Base-by-base conservation (phyloP, 495 filamentous ascomycete genomes). In the Neurospora sp. region DNA sequence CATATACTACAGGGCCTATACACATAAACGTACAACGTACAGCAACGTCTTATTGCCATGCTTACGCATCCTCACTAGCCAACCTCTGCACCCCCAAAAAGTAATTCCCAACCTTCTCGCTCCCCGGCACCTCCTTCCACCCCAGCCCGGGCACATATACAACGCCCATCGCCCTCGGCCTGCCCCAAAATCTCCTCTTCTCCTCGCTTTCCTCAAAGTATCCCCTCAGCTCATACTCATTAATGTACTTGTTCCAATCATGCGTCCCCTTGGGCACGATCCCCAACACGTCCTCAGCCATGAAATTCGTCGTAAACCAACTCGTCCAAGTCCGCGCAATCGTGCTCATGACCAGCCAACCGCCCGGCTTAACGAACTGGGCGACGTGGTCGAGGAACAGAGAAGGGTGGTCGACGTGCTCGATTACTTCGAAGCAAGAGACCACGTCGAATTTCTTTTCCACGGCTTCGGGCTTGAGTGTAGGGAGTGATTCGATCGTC, bases 231-330 rank as follows among this genome's bases (percentile, higher is more conserved):
- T 98, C 96, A 21, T 88, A 84, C 76, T 91, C 92, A 78, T 97
- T 96, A 36, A 99, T 89, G 80, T 98, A 99, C 81, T 98, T 97
- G 19, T 83, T 83, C 96, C 96, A 99, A 77, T 98, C 94, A 80
- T 99, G 96, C 71, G 96, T 98, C 0, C 96, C 96, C 71, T 88
- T 87, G 28, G 96, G 96, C 72, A 99, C 96, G 72, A 98, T 90
- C 24, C 92, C 84, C 69, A 97, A 80, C 5, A 98, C 82, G 82
- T 96, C 94, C 83, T 99, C 96, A 0, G 96, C 96, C 71, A 98
- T 86, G 34, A 98, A 79, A 77, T 97, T 97, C 24, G 97, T 99
- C 21, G 93, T 92, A 4, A 97, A 74, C 90, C 92, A 99, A 66
- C 92, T 94, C 69, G 89, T 89, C 86, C 92, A 90, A 17, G 92